Conservation (phyloP, 345 rosid species). For the Moricandia arvensis region DNA sequence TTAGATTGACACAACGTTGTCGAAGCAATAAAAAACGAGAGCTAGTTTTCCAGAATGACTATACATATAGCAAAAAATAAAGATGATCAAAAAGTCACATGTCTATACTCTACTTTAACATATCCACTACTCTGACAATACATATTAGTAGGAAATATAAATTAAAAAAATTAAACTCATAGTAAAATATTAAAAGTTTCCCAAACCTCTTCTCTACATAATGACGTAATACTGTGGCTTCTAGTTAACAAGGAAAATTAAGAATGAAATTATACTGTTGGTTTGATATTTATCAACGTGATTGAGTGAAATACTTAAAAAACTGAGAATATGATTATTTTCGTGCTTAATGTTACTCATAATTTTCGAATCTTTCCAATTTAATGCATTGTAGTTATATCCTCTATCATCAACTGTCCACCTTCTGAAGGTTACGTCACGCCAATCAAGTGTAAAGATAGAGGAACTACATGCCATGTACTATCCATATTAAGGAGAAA, state of each 20-base stretch:
- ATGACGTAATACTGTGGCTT: background rate
- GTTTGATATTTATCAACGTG: background rate
- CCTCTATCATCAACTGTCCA: background rate
- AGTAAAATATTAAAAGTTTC: background rate
- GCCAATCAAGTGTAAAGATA: conserved; percentile 1
- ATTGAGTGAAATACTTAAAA: background rate
- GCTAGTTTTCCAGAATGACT: background rate
- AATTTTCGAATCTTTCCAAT: background rate
- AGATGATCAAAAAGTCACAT: too few species aligned
- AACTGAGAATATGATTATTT: background rate
- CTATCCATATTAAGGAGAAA: background rate
- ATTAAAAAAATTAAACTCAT: too few species aligned
- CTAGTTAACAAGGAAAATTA: background rate
- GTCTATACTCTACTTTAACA: too few species aligned
- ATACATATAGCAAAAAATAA: too few species aligned
- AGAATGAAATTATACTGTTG: background rate
- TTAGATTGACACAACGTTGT: background rate
- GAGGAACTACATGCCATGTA: background rate
- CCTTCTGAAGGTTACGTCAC: conserved; percentile 7
- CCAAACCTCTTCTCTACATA: background rate
- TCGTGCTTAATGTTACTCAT: background rate
- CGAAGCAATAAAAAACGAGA: background rate
- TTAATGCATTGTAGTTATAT: background rate
- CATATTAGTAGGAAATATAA: too few species aligned
- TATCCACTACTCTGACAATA: too few species aligned